A percentile compares a stretch with the other conserved stretches of the same genome.
phyloP scores from a whole-genome alignment of 495 filamentous ascomycete species.

The Neurospora terricola region DNA sequence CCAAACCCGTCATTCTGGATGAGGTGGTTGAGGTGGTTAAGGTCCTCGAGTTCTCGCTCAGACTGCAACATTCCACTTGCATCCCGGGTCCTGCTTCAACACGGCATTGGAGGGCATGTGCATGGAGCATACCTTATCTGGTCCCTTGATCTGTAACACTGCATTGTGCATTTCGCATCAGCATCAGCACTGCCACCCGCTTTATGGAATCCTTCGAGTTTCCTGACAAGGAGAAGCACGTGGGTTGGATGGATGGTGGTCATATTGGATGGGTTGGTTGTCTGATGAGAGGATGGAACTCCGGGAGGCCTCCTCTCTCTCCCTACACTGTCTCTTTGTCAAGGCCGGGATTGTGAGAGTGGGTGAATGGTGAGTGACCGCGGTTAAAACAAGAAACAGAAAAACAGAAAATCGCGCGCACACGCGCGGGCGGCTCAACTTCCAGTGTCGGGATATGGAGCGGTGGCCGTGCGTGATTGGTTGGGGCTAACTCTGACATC shows the following conservation, averaged over 20 bases:
- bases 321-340: not conserved
- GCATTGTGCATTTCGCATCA: not conserved
- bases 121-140: not conserved
- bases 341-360: not conserved
- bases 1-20: not conserved
- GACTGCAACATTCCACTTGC: not conserved
- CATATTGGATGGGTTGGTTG: not conserved
- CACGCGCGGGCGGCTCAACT: not conserved
- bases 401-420: not conserved
- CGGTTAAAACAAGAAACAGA: not conserved
- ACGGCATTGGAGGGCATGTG: not conserved
- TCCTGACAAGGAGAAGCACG: not conserved
- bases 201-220: not conserved
- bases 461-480: not conserved
- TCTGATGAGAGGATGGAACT: not conserved
- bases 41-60: not conserved
- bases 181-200: not conserved
- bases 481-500: not conserved
- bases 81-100: not conserved
- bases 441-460: not conserved
- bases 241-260: not conserved
- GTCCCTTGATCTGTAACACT: not conserved
- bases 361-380: not conserved
- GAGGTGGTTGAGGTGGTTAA: not conserved
- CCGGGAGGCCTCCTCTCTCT: not conserved